These are phyloP conservation scores for Vigna trinervia DNA, from an alignment of 306 rosid species.

Conservation along the genomic window DNA sequence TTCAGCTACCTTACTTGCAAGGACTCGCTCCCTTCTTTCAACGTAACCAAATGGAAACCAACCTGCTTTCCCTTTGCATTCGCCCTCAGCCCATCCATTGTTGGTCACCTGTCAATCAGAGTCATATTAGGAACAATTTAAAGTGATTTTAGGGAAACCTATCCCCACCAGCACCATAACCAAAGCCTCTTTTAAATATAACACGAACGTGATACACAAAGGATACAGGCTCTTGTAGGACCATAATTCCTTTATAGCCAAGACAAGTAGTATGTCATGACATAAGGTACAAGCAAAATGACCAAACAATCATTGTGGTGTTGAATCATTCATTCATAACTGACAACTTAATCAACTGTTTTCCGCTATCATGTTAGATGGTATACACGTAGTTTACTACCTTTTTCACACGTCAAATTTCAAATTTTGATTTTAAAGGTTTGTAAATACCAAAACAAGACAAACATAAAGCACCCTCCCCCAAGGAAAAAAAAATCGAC, in stretches of 20 bases:
- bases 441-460: neutral
- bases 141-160: conserved; percentile 10
- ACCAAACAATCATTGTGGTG: neutral
- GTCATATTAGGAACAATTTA: conserved; percentile 29
- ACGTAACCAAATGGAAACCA: conserved; percentile 96
- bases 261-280: conserved; percentile 1
- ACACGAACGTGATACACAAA: neutral
- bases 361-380: neutral
- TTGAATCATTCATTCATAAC: conserved; percentile 1
- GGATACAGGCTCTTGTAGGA: conserved; percentile 16
- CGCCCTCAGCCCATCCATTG: conserved; percentile 99
- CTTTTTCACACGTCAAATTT: neutral
- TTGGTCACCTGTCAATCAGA: conserved; percentile 67
- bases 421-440: neutral
- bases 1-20: conserved; percentile 95
- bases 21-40: conserved; percentile 91
- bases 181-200: neutral
- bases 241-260: conserved; percentile 14
- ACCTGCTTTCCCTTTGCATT: conserved; percentile 95
- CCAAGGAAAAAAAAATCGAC: neutral
- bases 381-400: neutral
- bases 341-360: conserved; percentile 5
- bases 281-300: neutral
- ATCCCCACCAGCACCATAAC: neutral
- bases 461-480: neutral